These are phyloP conservation scores for Cyanodermella asteris DNA, from an alignment of 2,329 filamentous ascomycete species.

Conservation along the genomic window DNA sequence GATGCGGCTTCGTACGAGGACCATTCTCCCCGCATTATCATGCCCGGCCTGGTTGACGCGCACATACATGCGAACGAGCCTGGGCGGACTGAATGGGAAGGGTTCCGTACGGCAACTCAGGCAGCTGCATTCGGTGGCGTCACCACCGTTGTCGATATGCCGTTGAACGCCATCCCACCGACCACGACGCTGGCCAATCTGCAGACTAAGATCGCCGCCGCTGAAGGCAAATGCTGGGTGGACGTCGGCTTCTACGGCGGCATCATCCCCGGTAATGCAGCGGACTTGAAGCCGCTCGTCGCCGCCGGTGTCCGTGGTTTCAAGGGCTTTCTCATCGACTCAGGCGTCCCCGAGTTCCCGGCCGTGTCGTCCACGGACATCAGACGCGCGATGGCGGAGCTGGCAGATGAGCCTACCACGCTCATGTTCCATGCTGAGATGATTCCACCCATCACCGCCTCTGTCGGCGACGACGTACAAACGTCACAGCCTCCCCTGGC, in stretches of 20 bases:
- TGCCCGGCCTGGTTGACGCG: constrained; percentile 85
- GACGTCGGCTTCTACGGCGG: constrained; percentile 98
- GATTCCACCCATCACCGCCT: constrained; percentile 67
- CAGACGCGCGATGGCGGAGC: constrained; percentile 52
- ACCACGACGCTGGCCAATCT: constrained; percentile 74
- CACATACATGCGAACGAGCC: constrained; percentile 97
- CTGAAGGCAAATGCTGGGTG: constrained; percentile 80
- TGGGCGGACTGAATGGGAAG: constrained; percentile 93
- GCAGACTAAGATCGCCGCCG: constrained; percentile 66
- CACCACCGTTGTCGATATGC: constrained; percentile 95
- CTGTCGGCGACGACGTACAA: constrained; percentile 58
- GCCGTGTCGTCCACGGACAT: constrained; percentile 68
- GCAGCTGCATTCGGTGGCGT: constrained; percentile 90
- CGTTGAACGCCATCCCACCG: constrained; percentile 85
- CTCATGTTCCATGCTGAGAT: constrained; percentile 99
- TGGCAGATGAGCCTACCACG: constrained; percentile 65
- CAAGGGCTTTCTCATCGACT: constrained; percentile 95
- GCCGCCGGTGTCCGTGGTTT: constrained; percentile 78
- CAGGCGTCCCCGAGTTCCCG: constrained; percentile 89
- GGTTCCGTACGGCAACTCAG: constrained; percentile 83
- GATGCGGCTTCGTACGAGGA: constrained; percentile 52
- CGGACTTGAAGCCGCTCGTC: constrained; percentile 59
- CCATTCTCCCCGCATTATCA: constrained; percentile 62
- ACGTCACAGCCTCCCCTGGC: constrained; percentile 44
- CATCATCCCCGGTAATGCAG: constrained; percentile 70